Conservation (phyloP, 78 protist genomes). For the Corallochytrium limacisporum region DNA sequence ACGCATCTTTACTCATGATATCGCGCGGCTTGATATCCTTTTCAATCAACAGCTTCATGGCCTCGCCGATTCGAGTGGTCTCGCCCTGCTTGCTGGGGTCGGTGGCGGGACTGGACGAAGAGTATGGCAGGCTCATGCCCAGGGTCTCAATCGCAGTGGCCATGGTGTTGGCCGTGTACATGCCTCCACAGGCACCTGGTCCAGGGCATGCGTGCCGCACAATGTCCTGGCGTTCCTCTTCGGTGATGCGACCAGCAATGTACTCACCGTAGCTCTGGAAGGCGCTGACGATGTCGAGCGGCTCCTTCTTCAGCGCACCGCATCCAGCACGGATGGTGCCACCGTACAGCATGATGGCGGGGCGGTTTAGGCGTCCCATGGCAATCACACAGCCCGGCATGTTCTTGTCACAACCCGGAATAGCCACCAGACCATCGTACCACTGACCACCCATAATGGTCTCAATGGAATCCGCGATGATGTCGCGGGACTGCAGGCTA, state of each 20-base stretch:
- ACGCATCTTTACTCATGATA: constrained; percentile 44
- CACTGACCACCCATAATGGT: constrained; percentile 44
- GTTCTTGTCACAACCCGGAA: constrained; percentile 56
- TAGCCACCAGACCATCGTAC: constrained; percentile 53
- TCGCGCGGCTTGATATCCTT: constrained; percentile 41
- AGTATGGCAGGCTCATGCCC: constrained; percentile 59
- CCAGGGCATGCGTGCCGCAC: constrained; percentile 51
- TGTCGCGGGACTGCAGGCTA: constrained; percentile 36
- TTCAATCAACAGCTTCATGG: constrained; percentile 12
- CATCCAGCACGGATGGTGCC: constrained; percentile 68
- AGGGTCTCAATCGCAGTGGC: constrained; percentile 52
- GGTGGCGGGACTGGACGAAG: constrained; percentile 30
- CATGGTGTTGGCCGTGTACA: constrained; percentile 69
- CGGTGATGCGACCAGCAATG: constrained; percentile 27
- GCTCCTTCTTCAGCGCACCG: neutral
- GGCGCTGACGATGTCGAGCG: constrained; percentile 55
- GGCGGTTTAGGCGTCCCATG: constrained; percentile 51
- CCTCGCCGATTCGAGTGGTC: neutral
- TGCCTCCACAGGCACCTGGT: constrained; percentile 54
- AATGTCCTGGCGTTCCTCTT: constrained; percentile 24
- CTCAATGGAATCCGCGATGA: constrained; percentile 57
- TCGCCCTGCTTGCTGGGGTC: neutral
- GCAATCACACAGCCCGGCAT: constrained; percentile 59
- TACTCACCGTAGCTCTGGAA: constrained; percentile 49
- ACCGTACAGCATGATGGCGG: constrained; percentile 48